Conservation (phyloP, 352 stramenopile genomes). For the Poterioochromonas sp. region DNA sequence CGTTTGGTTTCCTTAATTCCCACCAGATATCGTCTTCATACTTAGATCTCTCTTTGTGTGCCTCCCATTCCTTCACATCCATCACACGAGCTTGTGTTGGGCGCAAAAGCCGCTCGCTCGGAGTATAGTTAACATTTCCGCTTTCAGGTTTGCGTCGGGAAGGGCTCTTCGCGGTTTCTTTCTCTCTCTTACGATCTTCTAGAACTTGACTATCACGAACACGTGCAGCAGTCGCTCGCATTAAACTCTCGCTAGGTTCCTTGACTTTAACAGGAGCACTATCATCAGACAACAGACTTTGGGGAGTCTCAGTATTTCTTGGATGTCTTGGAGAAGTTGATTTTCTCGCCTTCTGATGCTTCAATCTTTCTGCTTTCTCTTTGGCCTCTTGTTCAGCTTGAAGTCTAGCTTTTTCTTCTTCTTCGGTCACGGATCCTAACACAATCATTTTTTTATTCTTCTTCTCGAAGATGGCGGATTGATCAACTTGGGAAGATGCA, state of each 20-base stretch:
- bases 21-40: slow-evolving; percentile 16
- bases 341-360: too few relatives aligned
- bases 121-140: background rate
- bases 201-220: background rate
- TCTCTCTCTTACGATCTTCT: background rate
- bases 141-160: background rate
- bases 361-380: too few relatives aligned
- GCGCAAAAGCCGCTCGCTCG: background rate
- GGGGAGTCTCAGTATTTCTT: too few relatives aligned
- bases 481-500: too few relatives aligned
- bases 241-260: background rate
- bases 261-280: too few relatives aligned
- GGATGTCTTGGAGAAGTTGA: too few relatives aligned
- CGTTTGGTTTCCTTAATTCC: background rate
- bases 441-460: too few relatives aligned
- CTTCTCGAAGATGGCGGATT: too few relatives aligned
- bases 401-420: too few relatives aligned
- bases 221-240: background rate
- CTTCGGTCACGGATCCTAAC: too few relatives aligned
- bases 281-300: too few relatives aligned
- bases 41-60: background rate
- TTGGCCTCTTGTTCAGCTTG: too few relatives aligned
- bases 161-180: background rate
- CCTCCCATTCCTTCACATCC: background rate
- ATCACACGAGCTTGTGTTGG: background rate